Evolutionary conservation across 2,329 filamentous ascomycete genomes (phyloP), one percentile per base, ranked within the genome.

Genomic region (Sporothrix luriei): DNA sequence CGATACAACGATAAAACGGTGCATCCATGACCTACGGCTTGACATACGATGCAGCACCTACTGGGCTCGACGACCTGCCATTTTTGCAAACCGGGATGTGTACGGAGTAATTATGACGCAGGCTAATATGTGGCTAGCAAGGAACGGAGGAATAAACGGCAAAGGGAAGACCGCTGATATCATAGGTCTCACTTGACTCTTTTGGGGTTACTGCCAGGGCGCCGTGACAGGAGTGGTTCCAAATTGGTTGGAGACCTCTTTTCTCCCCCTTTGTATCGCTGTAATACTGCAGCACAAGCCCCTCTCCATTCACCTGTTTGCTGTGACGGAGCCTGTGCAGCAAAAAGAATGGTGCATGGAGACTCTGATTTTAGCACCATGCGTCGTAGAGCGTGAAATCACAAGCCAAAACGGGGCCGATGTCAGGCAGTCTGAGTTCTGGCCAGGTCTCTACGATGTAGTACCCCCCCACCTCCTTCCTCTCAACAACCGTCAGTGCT

Each of bases 331-430:
- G 43, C 61, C 61, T 64, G 46, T 64, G 43, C 61, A 24, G 61
- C 61, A 49, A 62, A 64, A 10, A 14, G 40, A 24, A 62, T 24
- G 19, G 24, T 10, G 21, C 4, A 49, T 14, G 38, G 19, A 16
- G 43, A 48, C 7, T 33, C 29, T 21, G 24, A 19, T 49, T 21
- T 52, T 64, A 68, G 51, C 52, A 52, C 51, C 38, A 38, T n/a
- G n/a, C n/a, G n/a, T n/a, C n/a, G n/a, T 68, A 19, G 52, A 9
- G 66, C 26, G 21, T n/a, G 5, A 59, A 40, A 68, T 68, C 66
- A 68, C 66, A 51, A 65, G 38, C 68, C 26, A 69, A 69, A 69
- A 33, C 11, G 33, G 48, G 11, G 55, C 19, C 29, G 24, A 40
- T 26, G 26, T 14, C 38, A 24, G 54, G n/a, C 38, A 26, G 38